Evolutionary conservation across 345 rosid species (phyloP).

Genomic region (Corchorus capsularis): DNA sequence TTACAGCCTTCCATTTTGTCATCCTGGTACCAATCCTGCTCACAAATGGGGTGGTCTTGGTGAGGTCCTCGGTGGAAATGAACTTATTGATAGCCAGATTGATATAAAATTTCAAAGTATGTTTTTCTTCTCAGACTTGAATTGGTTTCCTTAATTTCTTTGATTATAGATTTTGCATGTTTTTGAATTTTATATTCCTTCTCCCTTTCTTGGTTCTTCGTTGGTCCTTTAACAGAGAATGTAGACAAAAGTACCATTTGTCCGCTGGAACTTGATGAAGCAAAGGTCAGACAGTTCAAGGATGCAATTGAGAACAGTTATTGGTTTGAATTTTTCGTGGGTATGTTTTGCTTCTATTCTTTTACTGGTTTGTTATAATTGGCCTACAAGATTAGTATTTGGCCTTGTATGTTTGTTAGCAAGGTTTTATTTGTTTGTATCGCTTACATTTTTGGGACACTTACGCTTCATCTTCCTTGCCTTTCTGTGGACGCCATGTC

Average conservation of each 20-base stretch:
- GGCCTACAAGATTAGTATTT: neutral
- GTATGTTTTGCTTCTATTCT: constrained; percentile 52
- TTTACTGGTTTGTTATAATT: neutral
- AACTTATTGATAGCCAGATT: constrained; percentile 92
- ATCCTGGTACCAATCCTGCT: constrained; percentile 52
- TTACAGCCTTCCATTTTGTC: constrained; percentile 98
- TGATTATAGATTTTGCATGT: constrained; percentile 5
- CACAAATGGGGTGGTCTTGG: constrained; percentile 99
- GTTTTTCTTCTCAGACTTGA: constrained; percentile 26
- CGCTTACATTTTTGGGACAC: constrained; percentile 7
- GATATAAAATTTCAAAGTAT: constrained; percentile 82
- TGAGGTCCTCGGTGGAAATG: constrained; percentile 99
- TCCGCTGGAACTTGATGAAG: constrained; percentile 63
- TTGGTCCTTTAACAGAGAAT: constrained; percentile 45
- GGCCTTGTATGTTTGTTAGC: neutral
- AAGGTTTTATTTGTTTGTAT: constrained; percentile 8
- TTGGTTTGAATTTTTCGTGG: constrained; percentile 95
- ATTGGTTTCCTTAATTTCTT: constrained; percentile 12
- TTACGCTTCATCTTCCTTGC: constrained; percentile 30
- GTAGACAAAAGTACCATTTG: constrained; percentile 69
- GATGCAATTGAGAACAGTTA: constrained; percentile 89
- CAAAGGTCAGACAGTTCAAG: constrained; percentile 79
- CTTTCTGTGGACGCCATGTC: constrained; percentile 23
- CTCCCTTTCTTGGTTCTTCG: neutral
- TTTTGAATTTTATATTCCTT: neutral